Conservation (phyloP, 140 eudicot species). For the Bidens hawaiensis region DNA sequence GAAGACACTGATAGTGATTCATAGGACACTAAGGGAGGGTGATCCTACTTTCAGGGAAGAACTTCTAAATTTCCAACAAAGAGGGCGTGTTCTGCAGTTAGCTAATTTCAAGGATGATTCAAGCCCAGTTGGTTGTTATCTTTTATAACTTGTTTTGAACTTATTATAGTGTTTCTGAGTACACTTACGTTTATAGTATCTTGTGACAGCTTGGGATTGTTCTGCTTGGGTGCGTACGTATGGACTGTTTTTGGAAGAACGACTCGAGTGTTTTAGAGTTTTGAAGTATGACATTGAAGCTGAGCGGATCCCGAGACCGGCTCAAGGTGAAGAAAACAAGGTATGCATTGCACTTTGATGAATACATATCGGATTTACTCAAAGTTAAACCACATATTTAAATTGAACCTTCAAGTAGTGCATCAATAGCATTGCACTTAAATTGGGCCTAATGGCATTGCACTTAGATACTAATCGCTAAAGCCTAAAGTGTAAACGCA, state of each 20-base stretch:
- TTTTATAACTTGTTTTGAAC: neutral
- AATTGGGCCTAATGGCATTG: neutral
- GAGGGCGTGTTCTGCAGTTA: conserved; percentile 78
- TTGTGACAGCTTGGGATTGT: conserved; percentile 88
- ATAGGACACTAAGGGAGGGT: conserved; percentile 90
- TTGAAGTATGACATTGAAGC: conserved; percentile 90
- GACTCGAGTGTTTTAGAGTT: conserved; percentile 82
- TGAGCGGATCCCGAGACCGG: conserved; percentile 74
- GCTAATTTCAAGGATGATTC: conserved; percentile 98
- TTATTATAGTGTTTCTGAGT: neutral
- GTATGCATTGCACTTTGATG: conserved; percentile 26
- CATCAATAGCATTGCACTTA: neutral
- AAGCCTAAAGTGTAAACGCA: neutral
- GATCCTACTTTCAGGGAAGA: conserved; percentile 97
- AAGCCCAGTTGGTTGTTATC: conserved; percentile 75
- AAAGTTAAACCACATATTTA: neutral
- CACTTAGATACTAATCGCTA: neutral
- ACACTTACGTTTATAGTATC: neutral
- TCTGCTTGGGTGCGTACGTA: conserved; percentile 98
- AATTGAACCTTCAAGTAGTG: neutral
- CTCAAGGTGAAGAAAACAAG: conserved; percentile 83
- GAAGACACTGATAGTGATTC: conserved; percentile 84
- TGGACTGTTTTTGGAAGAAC: conserved; percentile 86
- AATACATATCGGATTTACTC: neutral
- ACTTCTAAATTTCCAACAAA: conserved; percentile 78